Conservation (phyloP, 768 basidiomycete species). For the Naganishia vishniacii region DNA sequence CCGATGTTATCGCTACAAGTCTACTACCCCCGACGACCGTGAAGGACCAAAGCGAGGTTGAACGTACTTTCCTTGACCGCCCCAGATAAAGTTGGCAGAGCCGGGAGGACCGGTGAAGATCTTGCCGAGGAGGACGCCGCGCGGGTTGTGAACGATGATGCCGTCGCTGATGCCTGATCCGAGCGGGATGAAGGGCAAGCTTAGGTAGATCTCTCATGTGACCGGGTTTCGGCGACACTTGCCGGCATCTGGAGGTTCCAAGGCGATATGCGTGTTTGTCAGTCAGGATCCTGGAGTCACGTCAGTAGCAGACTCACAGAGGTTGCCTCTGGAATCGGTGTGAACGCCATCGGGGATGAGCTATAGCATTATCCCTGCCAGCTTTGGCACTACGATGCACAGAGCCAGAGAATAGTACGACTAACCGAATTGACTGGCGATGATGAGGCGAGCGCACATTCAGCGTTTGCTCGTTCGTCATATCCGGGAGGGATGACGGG, state of each 20-base stretch:
- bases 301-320: constrained; percentile 30
- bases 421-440: constrained; percentile 13
- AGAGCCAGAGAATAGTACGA: neutral
- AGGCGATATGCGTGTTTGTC: too few species aligned
- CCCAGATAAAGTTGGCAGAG: constrained; percentile 38
- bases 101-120: constrained; percentile 36
- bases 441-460: neutral
- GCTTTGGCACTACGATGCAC: neutral
- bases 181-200: neutral
- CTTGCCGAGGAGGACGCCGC: constrained; percentile 43
- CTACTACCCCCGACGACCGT: too few species aligned
- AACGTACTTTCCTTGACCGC: constrained; percentile 14
- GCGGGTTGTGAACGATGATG: constrained; percentile 40
- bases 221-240: too few species aligned
- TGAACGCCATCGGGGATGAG: constrained; percentile 33
- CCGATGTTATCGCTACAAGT: too few species aligned
- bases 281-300: too few species aligned
- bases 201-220: neutral
- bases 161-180: constrained; percentile 33
- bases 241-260: constrained; percentile 27
- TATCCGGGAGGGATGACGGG: too few species aligned
- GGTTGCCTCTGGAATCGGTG: constrained; percentile 39
- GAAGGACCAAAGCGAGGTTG: too few species aligned
- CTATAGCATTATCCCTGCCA: neutral
- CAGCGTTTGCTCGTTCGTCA: constrained; percentile 17